Base-by-base conservation (phyloP, 176 grass and related monocot species). In the Urochloa ruziziensis region DNA sequence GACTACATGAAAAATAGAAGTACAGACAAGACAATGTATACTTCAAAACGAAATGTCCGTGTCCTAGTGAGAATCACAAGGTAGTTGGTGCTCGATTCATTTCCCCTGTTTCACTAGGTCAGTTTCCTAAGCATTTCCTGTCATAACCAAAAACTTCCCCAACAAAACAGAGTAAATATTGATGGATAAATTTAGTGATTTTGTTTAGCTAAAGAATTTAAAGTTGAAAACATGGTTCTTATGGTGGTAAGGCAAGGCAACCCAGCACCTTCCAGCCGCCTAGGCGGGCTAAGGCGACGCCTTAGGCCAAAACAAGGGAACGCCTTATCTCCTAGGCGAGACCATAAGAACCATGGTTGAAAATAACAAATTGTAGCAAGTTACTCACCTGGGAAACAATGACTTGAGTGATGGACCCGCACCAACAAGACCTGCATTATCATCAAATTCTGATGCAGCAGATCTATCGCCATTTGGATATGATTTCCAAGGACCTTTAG, bases 341-440 rank as follows among this genome's bases (percentile, higher is more conserved):
- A n/a, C n/a, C n/a, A n/a, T n/a, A n/a, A n/a, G n/a, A n/a, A n/a
- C n/a, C n/a, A n/a, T n/a, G n/a, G n/a, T n/a, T n/a, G n/a, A n/a
- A n/a, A n/a, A n/a, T n/a, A n/a, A n/a, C n/a, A n/a, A 54, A n/a
- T 66, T 83, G 11, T 32, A 59, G 64, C 54, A 51, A 23, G 67
- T 33, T 73, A 51, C 68, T 77, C 88, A 96, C 96, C 89, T 99
- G 97, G 53, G 91, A 92, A 91, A 99, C 94, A 83, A 87, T 70
- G 97, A 96, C 57, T 90, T 99, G 3, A 99, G 83, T 78, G 94
- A 87, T 70, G 96, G 96, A 49, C 93, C 82, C 61, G 93, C 92
- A 88, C 83, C 87, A 68, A 91, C 93, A 91, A 94, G 92, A 86
- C 83, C 96, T 14, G 39, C 70, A 86, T 77, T 70, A 88, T 92